These are phyloP conservation scores for Diaporthe eres DNA, from an alignment of 2,329 filamentous ascomycete genomes.

Conservation along the genomic window DNA sequence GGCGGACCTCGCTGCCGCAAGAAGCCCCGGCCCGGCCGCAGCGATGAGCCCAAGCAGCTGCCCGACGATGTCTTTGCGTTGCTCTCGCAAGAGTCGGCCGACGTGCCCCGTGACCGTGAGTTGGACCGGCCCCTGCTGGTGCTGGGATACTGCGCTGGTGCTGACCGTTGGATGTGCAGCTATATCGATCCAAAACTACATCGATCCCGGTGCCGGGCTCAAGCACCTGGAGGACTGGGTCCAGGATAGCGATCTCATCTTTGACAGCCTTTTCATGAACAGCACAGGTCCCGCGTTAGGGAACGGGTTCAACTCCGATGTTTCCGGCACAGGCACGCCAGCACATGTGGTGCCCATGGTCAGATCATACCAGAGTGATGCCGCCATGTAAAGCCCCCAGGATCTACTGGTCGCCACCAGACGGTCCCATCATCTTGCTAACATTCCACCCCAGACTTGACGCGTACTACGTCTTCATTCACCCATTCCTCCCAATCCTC, in stretches of 20 bases:
- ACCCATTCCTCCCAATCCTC: constrained; percentile 64
- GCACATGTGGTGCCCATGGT: constrained; percentile 50
- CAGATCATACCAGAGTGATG: constrained; percentile 58
- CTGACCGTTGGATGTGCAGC: constrained; percentile 45
- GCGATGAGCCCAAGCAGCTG: constrained; percentile 46
- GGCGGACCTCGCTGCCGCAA: constrained; percentile 60
- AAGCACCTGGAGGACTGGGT: constrained; percentile 60
- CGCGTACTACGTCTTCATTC: constrained; percentile 67
- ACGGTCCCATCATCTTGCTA: constrained; percentile 6
- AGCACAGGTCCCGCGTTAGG: constrained; percentile 18
- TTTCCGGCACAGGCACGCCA: constrained; percentile 23
- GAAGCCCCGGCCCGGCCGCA: constrained; percentile 49
- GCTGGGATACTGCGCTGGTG: background rate
- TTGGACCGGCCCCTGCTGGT: constrained; percentile 16
- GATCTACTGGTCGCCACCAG: background rate
- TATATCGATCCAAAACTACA: constrained; percentile 56
- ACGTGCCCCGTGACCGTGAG: constrained; percentile 51
- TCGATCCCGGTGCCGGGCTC: constrained; percentile 63
- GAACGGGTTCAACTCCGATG: constrained; percentile 31
- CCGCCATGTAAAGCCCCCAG: constrained; percentile 54
- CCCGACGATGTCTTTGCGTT: constrained; percentile 37
- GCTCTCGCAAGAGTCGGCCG: constrained; percentile 48
- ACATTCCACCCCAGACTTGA: constrained; percentile 51
- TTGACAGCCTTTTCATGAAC: constrained; percentile 58
- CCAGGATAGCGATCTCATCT: constrained; percentile 63